Evolutionary conservation across 2,329 filamentous ascomycete genomes (phyloP).

Genomic region (Xylariaceae sp.): DNA sequence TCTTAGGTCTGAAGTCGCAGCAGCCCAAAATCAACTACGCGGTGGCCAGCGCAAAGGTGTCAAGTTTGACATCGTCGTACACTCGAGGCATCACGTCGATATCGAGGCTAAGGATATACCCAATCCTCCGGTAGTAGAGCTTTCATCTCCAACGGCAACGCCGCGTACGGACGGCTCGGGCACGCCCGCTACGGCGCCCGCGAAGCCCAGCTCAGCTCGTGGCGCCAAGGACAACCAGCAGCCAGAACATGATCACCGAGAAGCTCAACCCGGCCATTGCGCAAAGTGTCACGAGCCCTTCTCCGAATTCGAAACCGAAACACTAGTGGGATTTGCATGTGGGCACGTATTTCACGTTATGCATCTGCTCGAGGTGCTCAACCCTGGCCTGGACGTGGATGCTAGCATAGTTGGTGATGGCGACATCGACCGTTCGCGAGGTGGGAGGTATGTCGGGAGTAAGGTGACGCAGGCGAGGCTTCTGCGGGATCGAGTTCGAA

Average conservation of each 20-base stretch:
- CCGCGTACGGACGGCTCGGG: conserved; percentile 22
- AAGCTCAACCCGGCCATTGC: conserved; percentile 54
- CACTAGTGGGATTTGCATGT: conserved; percentile 76
- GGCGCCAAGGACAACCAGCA: conserved; percentile 25
- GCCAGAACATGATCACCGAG: conserved; percentile 29
- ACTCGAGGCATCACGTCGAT: conserved; percentile 42
- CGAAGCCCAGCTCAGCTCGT: not conserved
- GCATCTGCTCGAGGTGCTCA: conserved; percentile 61
- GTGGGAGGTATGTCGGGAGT: conserved; percentile 68
- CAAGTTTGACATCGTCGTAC: conserved; percentile 74
- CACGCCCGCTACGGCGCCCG: conserved; percentile 16
- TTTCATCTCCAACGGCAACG: conserved; percentile 17
- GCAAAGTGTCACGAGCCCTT: conserved; percentile 57
- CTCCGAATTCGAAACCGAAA: conserved; percentile 63
- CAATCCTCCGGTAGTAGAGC: conserved; percentile 20
- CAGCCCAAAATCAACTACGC: conserved; percentile 77
- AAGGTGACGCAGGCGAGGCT: conserved; percentile 87
- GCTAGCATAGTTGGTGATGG: conserved; percentile 8
- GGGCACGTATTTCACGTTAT: conserved; percentile 78
- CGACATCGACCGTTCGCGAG: conserved; percentile 34
- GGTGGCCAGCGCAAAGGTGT: conserved; percentile 80
- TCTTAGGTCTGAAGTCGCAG: conserved; percentile 79
- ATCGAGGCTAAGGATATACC: conserved; percentile 41
- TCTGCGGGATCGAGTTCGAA: conserved; percentile 66
- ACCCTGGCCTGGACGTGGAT: conserved; percentile 46